Evolutionary conservation across 2,329 filamentous ascomycete species (phyloP), one percentile per base, ranked within the genome.

Genomic region (Pezicula neosporulosa): DNA sequence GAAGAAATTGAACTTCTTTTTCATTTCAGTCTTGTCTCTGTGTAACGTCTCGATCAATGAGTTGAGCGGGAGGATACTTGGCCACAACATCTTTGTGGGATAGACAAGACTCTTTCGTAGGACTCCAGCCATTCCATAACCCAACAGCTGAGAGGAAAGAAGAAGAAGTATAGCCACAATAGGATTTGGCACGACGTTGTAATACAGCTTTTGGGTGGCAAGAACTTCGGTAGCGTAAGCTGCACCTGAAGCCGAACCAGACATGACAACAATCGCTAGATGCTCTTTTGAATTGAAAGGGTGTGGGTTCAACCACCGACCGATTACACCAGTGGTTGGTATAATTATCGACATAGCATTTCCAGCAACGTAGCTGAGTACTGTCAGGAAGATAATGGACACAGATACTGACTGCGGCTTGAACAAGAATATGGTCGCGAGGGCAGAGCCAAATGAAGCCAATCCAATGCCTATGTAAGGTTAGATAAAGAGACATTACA

Each of bases 41-140:
- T 73, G 72, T 15, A 74, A 57, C 9, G 69, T 68, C 51, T 74
- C 68, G 8, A 74, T 60, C 33, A 74, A 55, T 8, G 67, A 66
- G 12, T 59, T 66, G 30, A 72, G 57, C 0, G 68, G 70, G 13
- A 72, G 54, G 39, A 66, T 67, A 48, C 64, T 61, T 1, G 72
- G 74, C 50, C 50, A 58, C 13, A 60, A 18, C 57, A 60, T 60
- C 18, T 54, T 52, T 6, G 53, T 56, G 0, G 76, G 75, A 48
- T 74, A 72, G 0, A 78, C 66, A 8, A 78, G 58, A 6, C 69
- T 65, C n/a, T 68, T 63, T 9, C 76, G 66, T 53, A 78, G 63
- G 33, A 77, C 53, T 3, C 74, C 76, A 9, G 72, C 72, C 51
- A 78, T 64, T 27, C 75, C 77, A 48, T 73, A 79, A 0, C 75